These are phyloP conservation scores for Sphaerulina musiva DNA, from an alignment of 2,329 filamentous ascomycete genomes.

Conservation along the genomic window DNA sequence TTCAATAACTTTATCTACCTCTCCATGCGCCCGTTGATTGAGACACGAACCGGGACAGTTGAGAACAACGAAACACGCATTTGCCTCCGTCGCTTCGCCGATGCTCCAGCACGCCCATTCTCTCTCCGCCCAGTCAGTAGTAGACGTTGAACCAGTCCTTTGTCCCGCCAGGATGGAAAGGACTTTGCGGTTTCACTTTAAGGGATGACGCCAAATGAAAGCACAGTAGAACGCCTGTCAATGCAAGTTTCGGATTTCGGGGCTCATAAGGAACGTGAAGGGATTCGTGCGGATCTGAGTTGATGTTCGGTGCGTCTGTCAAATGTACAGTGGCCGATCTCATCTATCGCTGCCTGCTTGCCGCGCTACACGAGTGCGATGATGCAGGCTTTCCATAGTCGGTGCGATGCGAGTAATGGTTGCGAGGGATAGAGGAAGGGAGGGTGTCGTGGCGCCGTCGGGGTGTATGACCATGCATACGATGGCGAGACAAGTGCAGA, in stretches of 20 bases:
- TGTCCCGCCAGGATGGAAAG: too few relatives aligned
- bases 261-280: background rate
- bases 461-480: background rate
- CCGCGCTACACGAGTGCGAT: background rate
- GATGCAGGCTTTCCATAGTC: background rate
- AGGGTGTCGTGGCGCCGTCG: background rate
- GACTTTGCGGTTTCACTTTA: background rate
- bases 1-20: background rate
- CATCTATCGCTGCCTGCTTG: background rate
- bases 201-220: background rate
- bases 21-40: background rate
- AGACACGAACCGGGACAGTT: background rate
- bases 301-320: background rate
- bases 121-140: background rate
- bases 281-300: background rate
- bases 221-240: background rate
- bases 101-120: background rate
- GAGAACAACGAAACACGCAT: background rate
- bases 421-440: background rate
- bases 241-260: background rate
- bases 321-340: background rate
- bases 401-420: background rate
- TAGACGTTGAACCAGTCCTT: background rate
- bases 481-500: background rate
- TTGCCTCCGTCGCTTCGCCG: background rate